These are phyloP conservation scores for Pythium pyrilobum DNA, from an alignment of 352 stramenopile genomes.

Conservation along the genomic window DNA sequence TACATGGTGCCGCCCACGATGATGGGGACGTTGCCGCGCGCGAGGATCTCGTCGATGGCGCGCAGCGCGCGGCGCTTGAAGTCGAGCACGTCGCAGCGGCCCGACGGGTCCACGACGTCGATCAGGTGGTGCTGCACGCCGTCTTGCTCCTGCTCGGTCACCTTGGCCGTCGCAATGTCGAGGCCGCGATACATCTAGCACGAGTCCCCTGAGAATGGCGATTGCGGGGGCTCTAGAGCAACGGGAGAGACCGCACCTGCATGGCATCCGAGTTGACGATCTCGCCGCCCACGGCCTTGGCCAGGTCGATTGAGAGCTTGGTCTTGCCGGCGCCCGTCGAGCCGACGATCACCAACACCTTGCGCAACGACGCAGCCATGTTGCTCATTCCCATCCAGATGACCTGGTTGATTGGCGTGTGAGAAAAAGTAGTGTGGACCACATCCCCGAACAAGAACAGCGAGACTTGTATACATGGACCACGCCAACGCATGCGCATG, in stretches of 20 bases:
- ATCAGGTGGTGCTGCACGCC: constrained; percentile 89
- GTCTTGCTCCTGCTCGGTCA: constrained; percentile 79
- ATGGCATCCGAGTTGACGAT: constrained; percentile 91
- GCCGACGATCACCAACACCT: constrained; percentile 86
- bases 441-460: too few relatives aligned
- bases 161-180: constrained; percentile 88
- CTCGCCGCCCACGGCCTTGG: constrained; percentile 83
- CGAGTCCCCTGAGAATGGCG: background rate
- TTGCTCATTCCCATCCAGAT: background rate
- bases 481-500: too few relatives aligned
- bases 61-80: constrained; percentile 72
- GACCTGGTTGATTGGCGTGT: background rate
- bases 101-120: constrained; percentile 74
- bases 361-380: constrained; percentile 44
- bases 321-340: constrained; percentile 91
- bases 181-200: constrained; percentile 82
- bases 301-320: constrained; percentile 90
- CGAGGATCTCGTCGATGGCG: constrained; percentile 81
- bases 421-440: constrained; percentile 19
- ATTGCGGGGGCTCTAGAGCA: background rate
- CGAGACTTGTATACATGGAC: too few relatives aligned
- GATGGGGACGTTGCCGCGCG: constrained; percentile 85
- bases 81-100: constrained; percentile 72
- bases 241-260: constrained; percentile 36
- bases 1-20: constrained; percentile 92